Percentiles rank a stretch among this genome's conserved stretches.
phyloP scores from a whole-genome alignment of 139 green algal species.

The Micractinium sp. region DNA sequence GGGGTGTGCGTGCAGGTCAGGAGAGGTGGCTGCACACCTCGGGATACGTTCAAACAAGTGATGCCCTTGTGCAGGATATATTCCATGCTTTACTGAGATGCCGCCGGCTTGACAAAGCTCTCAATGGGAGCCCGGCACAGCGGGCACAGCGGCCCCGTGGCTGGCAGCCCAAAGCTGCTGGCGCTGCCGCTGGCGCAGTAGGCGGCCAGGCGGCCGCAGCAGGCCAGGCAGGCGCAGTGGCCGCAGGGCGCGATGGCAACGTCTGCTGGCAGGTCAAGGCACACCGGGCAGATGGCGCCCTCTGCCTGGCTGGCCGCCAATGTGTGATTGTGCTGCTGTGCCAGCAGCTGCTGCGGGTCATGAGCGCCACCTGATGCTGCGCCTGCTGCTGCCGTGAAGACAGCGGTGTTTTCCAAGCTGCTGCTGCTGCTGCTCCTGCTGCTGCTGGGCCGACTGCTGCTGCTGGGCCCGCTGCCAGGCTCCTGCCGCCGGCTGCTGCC shows the following conservation, averaged over 20 bases:
- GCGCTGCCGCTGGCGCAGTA: slow-evolving; percentile 7
- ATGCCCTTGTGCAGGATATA: not conserved
- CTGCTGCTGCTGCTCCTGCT: not conserved
- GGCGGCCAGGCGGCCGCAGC: slow-evolving; percentile 3
- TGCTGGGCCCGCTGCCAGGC: no score
- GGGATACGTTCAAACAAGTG: not conserved
- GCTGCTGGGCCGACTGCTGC: not conserved
- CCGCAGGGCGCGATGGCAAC: slow-evolving; percentile 2
- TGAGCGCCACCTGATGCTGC: not conserved
- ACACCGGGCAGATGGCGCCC: not conserved
- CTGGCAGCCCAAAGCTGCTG: slow-evolving; percentile 11
- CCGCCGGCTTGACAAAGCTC: not conserved
- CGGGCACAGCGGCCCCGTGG: slow-evolving; percentile 23
- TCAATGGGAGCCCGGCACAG: slow-evolving; percentile 23
- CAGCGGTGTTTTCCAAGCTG: not conserved
- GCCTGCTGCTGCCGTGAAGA: not conserved
- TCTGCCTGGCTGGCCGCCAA: not conserved
- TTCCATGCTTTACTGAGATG: not conserved
- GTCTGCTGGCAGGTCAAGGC: slow-evolving; percentile 15
- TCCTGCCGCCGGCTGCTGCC: not conserved
- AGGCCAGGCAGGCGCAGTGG: slow-evolving; percentile 19
- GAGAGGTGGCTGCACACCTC: no score
- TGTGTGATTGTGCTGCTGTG: not conserved
- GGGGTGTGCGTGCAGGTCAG: no score
- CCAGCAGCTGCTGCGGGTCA: not conserved